Conservation (phyloP, 768 basidiomycete genomes). For the Coprinopsis marcescibilis region DNA sequence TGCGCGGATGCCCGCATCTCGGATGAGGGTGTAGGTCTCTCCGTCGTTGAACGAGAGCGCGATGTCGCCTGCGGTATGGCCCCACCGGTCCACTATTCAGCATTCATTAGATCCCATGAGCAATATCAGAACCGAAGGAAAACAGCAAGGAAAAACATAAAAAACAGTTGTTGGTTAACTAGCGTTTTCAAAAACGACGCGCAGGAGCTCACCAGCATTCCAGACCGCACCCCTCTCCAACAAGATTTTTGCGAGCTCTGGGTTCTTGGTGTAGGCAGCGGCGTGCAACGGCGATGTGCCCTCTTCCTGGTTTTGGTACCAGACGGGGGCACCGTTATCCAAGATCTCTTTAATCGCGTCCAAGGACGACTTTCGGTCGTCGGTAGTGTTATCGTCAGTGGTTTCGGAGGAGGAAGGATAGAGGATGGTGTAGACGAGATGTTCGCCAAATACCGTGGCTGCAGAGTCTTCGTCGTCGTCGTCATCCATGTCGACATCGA, state of each 20-base stretch:
- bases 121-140: conserved; percentile 5
- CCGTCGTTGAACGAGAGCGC: conserved; percentile 17
- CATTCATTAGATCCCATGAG: neutral
- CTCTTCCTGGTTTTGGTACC: conserved; percentile 81
- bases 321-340: conserved; percentile 69
- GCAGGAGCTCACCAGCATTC: conserved; percentile 83
- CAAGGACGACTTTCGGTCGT: conserved; percentile 36
- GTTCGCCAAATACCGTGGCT: conserved; percentile 51
- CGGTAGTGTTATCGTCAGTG: no score
- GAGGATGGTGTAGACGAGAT: conserved; percentile 55
- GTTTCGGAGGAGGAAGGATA: no score
- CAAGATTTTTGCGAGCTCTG: conserved; percentile 56
- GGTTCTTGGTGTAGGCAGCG: conserved; percentile 69
- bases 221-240: conserved; percentile 84
- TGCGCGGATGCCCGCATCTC: conserved; percentile 90
- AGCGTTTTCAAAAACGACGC: no score
- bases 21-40: conserved; percentile 67
- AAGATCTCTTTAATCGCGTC: conserved; percentile 45
- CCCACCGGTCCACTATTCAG: conserved; percentile 62
- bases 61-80: conserved; percentile 57
- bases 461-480: conserved; percentile 39
- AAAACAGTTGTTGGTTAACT: no score
- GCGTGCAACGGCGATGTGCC: conserved; percentile 86
- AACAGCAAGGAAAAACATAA: no score
- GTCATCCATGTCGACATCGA: conserved; percentile 19